Base-by-base conservation (phyloP, 2,329 filamentous ascomycete species). In the Fusarium papillatum region DNA sequence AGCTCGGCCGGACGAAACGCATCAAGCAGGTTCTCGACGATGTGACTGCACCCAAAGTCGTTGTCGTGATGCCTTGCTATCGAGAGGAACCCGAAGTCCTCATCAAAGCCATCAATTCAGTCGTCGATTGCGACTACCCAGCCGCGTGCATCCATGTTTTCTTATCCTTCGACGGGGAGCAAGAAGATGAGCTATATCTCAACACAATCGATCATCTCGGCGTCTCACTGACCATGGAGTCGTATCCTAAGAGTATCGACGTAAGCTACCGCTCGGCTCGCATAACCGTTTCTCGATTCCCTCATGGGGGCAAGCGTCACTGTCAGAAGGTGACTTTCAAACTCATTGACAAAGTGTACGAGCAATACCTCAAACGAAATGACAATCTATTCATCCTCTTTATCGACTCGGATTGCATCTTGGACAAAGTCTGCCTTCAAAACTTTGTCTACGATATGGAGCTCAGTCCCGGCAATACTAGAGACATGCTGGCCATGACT, bases 391-490 rank as follows among this genome's bases (percentile, higher is more conserved):
- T 98, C 83, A 93, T 98, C 65, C 90, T 98, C 14, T 98, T 98
- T 85, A 98, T 98, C 82, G 96, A 98, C 85, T 98, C 96, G 0
- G 96, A 98, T 83, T 98, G 97, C 84, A 97, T 98, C 73, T 88
- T 98, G 62, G 96, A 98, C 86, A 91, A 92, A 70, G 92, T 96
- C 48, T 98, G 96, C 82, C 91, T 98, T 71, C 96, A 98, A 82
- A 98, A 98, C 83, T 98, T 98, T 85, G 95, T 98, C 86, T 98
- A 97, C 84, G 96, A 98, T 82, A 98, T 98, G 97, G 95, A 98
- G 84, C 88, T 98, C 72, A 98, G 96, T 83, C 96, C 96, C 1
- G 96, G 96, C 66, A 98, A 96, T 85, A 92, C 94, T 81, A 92
- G 93, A 81, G 95, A 97, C 82, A 98, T 98, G 95, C 88, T 98